Evolutionary conservation across 179 eudicot genomes (phyloP).

Genomic region (Spinacia oleracea): DNA sequence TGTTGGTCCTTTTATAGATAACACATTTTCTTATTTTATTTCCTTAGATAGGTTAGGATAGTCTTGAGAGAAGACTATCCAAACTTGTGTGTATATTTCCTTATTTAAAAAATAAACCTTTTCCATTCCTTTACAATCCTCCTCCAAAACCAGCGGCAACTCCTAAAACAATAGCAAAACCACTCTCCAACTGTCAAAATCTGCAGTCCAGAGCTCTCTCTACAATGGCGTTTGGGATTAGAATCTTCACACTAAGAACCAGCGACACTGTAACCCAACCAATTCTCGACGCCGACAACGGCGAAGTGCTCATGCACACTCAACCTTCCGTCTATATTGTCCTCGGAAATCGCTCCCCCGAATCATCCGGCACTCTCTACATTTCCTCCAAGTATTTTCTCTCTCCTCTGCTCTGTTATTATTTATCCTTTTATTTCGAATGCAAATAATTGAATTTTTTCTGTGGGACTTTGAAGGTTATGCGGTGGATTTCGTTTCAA

Average conservation of each 20-base stretch:
- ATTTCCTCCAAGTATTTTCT: constrained; percentile 62
- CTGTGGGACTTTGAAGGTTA: constrained; percentile 49
- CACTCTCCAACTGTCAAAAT: background rate
- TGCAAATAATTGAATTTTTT: background rate
- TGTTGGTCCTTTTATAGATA: no score
- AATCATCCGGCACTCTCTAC: constrained; percentile 76
- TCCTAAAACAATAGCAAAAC: background rate
- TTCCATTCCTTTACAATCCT: background rate
- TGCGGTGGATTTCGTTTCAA: constrained; percentile 71
- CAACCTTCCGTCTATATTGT: constrained; percentile 62
- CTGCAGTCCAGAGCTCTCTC: background rate
- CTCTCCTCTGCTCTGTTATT: background rate
- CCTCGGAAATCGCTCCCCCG: constrained; percentile 52
- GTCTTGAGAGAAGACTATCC: no score
- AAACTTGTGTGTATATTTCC: no score
- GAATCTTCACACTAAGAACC: constrained; percentile 43
- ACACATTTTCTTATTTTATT: no score
- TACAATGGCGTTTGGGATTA: constrained; percentile 38
- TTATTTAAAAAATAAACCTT: no score
- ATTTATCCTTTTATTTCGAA: background rate
- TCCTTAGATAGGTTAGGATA: no score
- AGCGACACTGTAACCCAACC: constrained; percentile 52
- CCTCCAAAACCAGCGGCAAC: background rate
- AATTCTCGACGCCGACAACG: constrained; percentile 46
- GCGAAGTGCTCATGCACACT: constrained; percentile 74